Conservation (phyloP, 768 basidiomycete genomes). For the Amanita exitialis region DNA sequence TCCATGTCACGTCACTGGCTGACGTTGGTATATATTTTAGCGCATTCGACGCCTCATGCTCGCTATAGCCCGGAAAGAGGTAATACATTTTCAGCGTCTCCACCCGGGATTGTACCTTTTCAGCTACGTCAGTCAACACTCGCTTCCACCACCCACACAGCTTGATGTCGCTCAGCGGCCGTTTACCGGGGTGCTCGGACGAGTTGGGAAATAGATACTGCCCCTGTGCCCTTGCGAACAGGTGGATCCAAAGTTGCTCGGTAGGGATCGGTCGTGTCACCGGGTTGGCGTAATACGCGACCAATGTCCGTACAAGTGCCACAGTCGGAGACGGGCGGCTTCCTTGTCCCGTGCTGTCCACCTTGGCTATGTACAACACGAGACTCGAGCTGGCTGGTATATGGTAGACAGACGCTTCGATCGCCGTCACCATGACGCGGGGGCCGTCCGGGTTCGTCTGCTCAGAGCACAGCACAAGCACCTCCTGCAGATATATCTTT, state of each 20-base stretch:
- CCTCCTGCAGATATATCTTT: slow-evolving; percentile 61
- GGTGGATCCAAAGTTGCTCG: slow-evolving; percentile 64
- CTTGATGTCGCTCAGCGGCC: slow-evolving; percentile 62
- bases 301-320: slow-evolving; percentile 53
- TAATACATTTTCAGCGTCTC: slow-evolving; percentile 38
- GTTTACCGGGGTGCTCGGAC: slow-evolving; percentile 56
- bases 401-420: slow-evolving; percentile 71
- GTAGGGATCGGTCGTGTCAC: slow-evolving; percentile 49
- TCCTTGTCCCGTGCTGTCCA: slow-evolving; percentile 84
- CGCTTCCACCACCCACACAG: slow-evolving; percentile 93
- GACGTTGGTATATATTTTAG: slow-evolving; percentile 28
- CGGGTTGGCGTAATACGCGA: slow-evolving; percentile 55
- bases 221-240: slow-evolving; percentile 83
- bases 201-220: slow-evolving; percentile 96
- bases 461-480: slow-evolving; percentile 69
- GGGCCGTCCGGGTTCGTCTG: slow-evolving; percentile 36
- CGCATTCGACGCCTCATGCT: slow-evolving; percentile 55
- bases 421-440: slow-evolving; percentile 62
- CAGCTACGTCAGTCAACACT: slow-evolving; percentile 48
- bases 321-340: slow-evolving; percentile 56
- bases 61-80: slow-evolving; percentile 59
- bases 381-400: slow-evolving; percentile 59
- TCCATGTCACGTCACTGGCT: slow-evolving; percentile 33
- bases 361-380: slow-evolving; percentile 86
- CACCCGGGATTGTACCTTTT: slow-evolving; percentile 23